Percentiles rank a stretch among this genome's conserved stretches.
These are phyloP conservation scores for Cercospora sp. DNA, from an alignment of 2,329 filamentous ascomycete species.

Conservation along the genomic window DNA sequence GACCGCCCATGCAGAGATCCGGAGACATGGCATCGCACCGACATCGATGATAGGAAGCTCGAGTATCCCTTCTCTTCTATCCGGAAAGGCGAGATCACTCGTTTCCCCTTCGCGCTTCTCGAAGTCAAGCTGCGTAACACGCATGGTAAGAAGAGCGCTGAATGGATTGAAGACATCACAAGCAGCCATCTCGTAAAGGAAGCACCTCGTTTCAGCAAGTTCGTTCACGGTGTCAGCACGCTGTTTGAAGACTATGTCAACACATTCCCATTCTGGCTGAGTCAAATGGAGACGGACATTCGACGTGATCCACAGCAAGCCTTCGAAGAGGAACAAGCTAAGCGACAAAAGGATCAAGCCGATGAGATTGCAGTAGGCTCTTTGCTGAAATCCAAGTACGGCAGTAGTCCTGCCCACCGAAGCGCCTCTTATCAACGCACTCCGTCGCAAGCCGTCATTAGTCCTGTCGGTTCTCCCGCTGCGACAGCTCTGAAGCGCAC, in stretches of 20 bases:
- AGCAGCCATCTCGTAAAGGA: slow-evolving; percentile 88
- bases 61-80: slow-evolving; percentile 84
- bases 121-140: slow-evolving; percentile 76
- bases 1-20: slow-evolving; percentile 88
- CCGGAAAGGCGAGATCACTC: slow-evolving; percentile 85
- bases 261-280: slow-evolving; percentile 93
- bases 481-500: slow-evolving; percentile 18
- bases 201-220: slow-evolving; percentile 91
- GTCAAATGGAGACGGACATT: slow-evolving; percentile 89
- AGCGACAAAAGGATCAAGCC: slow-evolving; percentile 75
- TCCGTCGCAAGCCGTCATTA: slow-evolving; percentile 65
- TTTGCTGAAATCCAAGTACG: slow-evolving; percentile 62
- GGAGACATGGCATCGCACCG: slow-evolving; percentile 83
- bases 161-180: slow-evolving; percentile 92
- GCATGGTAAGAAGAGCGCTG: slow-evolving; percentile 64
- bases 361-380: slow-evolving; percentile 89
- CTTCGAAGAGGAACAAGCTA: slow-evolving; percentile 87
- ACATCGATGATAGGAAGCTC: slow-evolving; percentile 82
- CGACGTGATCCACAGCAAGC: slow-evolving; percentile 86
- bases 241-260: slow-evolving; percentile 95
- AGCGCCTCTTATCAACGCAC: slow-evolving; percentile 20
- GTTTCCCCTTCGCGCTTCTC: slow-evolving; percentile 86
- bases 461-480: slow-evolving; percentile 65
- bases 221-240: slow-evolving; percentile 86
- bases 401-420: slow-evolving; percentile 38